Percentiles rank a stretch among this genome's conserved stretches.
Conservation (phyloP, 257 asterid species). For the Ilex aquifolium region DNA sequence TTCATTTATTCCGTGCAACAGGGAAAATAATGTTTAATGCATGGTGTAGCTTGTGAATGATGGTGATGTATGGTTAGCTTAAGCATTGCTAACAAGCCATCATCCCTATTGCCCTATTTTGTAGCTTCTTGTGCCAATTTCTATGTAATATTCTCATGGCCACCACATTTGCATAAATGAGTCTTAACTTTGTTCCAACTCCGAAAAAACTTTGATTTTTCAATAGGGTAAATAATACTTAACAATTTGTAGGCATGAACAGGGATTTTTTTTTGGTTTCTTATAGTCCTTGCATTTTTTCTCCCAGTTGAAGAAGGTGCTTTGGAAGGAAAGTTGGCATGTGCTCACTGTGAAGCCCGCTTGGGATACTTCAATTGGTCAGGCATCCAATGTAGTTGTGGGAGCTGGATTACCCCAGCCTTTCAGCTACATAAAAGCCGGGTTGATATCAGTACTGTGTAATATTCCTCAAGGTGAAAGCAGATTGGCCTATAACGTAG, state of each 20-base stretch:
- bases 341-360: conserved; percentile 78
- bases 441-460: conserved; percentile 62
- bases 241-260: neutral
- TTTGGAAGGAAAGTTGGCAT: conserved; percentile 79
- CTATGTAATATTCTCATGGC: no score
- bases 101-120: no score
- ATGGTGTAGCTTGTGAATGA: conserved; percentile 5
- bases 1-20: neutral
- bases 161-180: no score
- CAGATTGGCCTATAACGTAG: neutral
- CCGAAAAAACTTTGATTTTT: neutral
- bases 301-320: conserved; percentile 78
- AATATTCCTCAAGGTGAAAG: conserved; percentile 14
- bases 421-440: conserved; percentile 94
- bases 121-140: no score
- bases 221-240: no score
- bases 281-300: neutral
- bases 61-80: no score
- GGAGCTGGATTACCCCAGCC: conserved; percentile 97
- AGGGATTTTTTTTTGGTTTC: neutral
- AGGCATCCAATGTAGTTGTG: conserved; percentile 96
- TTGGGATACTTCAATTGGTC: conserved; percentile 96
- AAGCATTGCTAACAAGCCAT: no score
- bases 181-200: no score
- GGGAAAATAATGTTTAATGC: no score